These are phyloP conservation scores for Wallemia mellicola DNA, from an alignment of 1,284 basidiomycete genomes.

Conservation along the genomic window DNA sequence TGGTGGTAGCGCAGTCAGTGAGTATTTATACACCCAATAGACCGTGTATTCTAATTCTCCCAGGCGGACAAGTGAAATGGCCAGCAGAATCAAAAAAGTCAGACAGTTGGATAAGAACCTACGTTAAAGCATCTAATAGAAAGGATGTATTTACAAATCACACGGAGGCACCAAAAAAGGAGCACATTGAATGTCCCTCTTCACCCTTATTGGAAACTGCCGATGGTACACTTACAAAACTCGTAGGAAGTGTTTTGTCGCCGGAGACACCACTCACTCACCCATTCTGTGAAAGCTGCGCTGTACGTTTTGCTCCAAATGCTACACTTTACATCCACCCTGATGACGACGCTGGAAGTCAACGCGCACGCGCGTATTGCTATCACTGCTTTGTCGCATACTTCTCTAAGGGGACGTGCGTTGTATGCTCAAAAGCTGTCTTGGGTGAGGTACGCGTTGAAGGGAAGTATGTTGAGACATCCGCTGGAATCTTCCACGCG, in stretches of 20 bases:
- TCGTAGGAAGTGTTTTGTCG: neutral
- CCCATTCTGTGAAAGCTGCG: neutral
- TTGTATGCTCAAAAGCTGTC: slow-evolving; percentile 31
- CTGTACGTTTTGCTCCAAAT: neutral
- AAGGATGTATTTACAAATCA: no score
- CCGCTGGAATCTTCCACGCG: slow-evolving; percentile 40
- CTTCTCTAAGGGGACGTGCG: slow-evolving; percentile 39
- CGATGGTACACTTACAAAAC: neutral
- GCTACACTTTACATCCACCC: slow-evolving; percentile 1
- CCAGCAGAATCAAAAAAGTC: neutral
- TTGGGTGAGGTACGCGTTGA: slow-evolving; percentile 33
- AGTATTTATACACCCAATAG: neutral
- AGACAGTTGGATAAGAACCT: neutral
- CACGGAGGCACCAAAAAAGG: no score
- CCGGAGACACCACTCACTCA: neutral
- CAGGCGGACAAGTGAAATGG: neutral
- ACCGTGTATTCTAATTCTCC: neutral
- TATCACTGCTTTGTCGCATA: slow-evolving; percentile 32
- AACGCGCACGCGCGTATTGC: slow-evolving; percentile 18
- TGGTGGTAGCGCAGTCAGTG: neutral
- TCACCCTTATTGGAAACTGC: neutral
- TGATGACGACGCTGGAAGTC: neutral
- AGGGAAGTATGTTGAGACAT: slow-evolving; percentile 38
- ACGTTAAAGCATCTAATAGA: neutral
- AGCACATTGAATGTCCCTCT: neutral